These are phyloP conservation scores for Vitis riparia DNA, from an alignment of 164 flowering plant species.

Conservation along the genomic window DNA sequence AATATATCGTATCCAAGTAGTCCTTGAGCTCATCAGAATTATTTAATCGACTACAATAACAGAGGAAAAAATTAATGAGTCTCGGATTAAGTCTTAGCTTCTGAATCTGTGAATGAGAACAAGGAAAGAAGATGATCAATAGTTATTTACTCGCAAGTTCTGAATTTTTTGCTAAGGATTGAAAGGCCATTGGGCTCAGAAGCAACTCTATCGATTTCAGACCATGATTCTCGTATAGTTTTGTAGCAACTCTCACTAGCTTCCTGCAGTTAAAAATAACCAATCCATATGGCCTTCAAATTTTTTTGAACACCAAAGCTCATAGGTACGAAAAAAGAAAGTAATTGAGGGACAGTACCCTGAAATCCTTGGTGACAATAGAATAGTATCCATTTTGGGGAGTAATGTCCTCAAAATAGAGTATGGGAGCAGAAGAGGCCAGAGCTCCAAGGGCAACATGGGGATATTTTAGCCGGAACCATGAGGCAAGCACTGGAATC, in stretches of 20 bases:
- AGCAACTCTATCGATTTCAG: conserved; percentile 45
- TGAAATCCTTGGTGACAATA: conserved; percentile 33
- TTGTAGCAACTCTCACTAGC: conserved; percentile 46
- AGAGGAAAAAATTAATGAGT: too few relatives aligned
- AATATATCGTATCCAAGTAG: conserved; percentile 15
- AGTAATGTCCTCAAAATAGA: conserved; percentile 26
- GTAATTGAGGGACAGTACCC: conserved; percentile 11
- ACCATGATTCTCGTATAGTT: conserved; percentile 52
- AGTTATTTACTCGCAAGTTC: conserved; percentile 50
- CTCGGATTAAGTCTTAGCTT: too few relatives aligned
- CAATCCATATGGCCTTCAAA: background rate
- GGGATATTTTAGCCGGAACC: conserved; percentile 45
- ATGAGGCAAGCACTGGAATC: conserved; percentile 34
- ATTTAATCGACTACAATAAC: conserved; percentile 12
- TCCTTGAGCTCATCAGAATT: conserved; percentile 22
- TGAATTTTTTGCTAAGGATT: conserved; percentile 40
- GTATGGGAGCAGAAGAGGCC: conserved; percentile 42
- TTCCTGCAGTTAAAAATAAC: conserved; percentile 33
- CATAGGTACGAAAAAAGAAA: background rate
- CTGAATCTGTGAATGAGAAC: too few relatives aligned
- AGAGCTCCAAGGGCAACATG: conserved; percentile 40
- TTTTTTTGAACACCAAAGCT: background rate
- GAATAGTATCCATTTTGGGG: conserved; percentile 31
- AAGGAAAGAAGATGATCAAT: too few relatives aligned
- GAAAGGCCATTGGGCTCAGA: conserved; percentile 41